These are phyloP conservation scores for Suillus subaureus DNA, from an alignment of 768 basidiomycete species.

Conservation along the genomic window DNA sequence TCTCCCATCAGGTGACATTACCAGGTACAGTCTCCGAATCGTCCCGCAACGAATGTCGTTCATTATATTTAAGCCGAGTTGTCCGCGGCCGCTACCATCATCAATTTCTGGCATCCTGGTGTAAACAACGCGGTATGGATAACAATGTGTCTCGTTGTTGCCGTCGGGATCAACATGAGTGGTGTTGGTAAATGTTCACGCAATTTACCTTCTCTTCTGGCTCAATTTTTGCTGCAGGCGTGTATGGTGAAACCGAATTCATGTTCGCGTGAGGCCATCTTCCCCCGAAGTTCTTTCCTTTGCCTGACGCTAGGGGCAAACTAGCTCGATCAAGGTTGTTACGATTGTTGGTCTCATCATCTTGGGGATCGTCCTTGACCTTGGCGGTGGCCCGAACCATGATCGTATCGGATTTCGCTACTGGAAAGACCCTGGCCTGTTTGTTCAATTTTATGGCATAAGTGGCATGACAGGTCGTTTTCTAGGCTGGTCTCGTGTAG, in stretches of 20 bases:
- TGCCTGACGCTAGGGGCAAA: slow-evolving; percentile 3
- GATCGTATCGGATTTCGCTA: slow-evolving; percentile 53
- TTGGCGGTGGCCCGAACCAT: slow-evolving; percentile 57
- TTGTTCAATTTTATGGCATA: slow-evolving; percentile 44
- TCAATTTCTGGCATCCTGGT: slow-evolving; percentile 46
- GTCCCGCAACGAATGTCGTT: slow-evolving; percentile 2
- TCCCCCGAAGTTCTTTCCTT: too few species aligned
- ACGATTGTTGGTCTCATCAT: slow-evolving; percentile 48
- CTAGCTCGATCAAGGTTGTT: slow-evolving; percentile 54
- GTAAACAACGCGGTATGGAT: slow-evolving; percentile 54
- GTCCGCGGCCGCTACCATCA: slow-evolving; percentile 51
- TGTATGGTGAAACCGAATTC: slow-evolving; percentile 52
- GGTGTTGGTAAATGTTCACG: slow-evolving; percentile 36
- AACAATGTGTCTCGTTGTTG: slow-evolving; percentile 51
- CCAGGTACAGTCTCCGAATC: slow-evolving; percentile 20
- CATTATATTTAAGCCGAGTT: slow-evolving; percentile 40
- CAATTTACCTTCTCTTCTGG: rapidly evolving
- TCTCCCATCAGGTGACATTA: slow-evolving; percentile 21
- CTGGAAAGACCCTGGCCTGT: slow-evolving; percentile 59
- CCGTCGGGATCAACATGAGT: slow-evolving; percentile 46
- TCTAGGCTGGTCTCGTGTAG: slow-evolving; percentile 51
- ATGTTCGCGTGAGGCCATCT: slow-evolving; percentile 38
- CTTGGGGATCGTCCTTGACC: slow-evolving; percentile 47
- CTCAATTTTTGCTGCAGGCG: slow-evolving; percentile 23
- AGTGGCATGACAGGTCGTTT: slow-evolving; percentile 53